Evolutionary conservation across 169 alveolate genomes (phyloP), one percentile per base, ranked within the genome.

Genomic region (Eimeria mitis): DNA sequence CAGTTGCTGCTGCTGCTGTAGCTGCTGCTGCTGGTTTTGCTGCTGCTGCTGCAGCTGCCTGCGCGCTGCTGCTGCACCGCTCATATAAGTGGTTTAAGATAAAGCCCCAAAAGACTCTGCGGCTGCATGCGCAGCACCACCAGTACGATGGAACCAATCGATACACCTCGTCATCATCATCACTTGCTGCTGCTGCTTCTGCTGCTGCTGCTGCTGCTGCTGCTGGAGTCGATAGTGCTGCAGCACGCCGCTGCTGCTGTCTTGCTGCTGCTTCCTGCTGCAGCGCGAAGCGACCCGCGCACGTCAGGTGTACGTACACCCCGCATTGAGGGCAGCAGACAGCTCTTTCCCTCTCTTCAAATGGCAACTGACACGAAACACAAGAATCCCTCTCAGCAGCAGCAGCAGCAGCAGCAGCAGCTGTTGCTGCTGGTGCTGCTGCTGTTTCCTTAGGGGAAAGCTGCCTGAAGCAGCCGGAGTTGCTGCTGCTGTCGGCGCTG

Each of bases 41-140:
- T 31, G 76, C 76, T 28, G 90, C 90, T 54, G 90, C 76, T 56
- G 44, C 75, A 34, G 63, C 73, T 28, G 6, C 56, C 11, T 75
- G 54, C 16, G 76, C 9, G 52, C 56, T 34, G 47, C 49, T 49
- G 56, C 76, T 56, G 71, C 75, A 28, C n/a, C 90, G 13, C 31
- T 83, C 90, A 83, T 52, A 83, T 16, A 83, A 68, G 13, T 83
- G 90, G 59, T 83, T 83, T 6, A 83, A n/a, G 8, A 83, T 21
- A 42, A 83, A 83, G 8, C 90, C 90, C 90, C 90, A 83, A 34
- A 23, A 83, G 0, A 83, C 90, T 54, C 90, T 83, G 54, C 90
- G 71, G 52, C 76, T 52, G 90, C 90, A 83, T 8, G 68, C 61
- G 73, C 90, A 56, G 76, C 90, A 83, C 90, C 90, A 83, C 90